Base-by-base conservation (phyloP, 2,329 filamentous ascomycete genomes). In the Colletotrichum brevisporum region DNA sequence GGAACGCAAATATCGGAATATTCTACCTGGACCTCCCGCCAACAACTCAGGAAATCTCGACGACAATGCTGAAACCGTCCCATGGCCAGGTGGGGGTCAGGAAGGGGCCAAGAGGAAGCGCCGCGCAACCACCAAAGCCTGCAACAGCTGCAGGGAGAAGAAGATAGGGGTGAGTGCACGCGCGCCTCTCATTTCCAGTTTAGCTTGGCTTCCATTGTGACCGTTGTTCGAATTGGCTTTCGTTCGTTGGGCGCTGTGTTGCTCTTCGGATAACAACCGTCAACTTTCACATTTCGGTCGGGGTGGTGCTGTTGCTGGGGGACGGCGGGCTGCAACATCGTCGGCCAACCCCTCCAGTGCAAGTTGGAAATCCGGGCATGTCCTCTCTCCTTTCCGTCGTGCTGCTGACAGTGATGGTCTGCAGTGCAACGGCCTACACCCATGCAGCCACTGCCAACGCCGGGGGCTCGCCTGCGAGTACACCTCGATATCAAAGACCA, bases 1-100 rank as follows among this genome's bases (percentile, higher is more conserved):
- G 26, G 65, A 64, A 68, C 60, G 65, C 41, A 68, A 68, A 18
- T 68, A 68, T n/a, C 50, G 65, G 21, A 68, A 54, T 16, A 58
- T 68, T 45, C 65, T 67, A 31, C 64, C 59, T 39, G 53, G 59
- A 13, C 64, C 64, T 52, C 59, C 52, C 21, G 13, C 36, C 39
- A 48, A 12, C 26, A 21, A 21, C 8, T 1, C 36, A 15, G 48
- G 26, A 48, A 21, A 15, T 4, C 39, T 57, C 2, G 60, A 63
- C n/a, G 53, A 67, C 16, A 53, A 63, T 54, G 59, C 15, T 0
- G 53, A 63, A 0, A 24, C 56, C 9, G n/a, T 47, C 2, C 31
- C 39, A 2, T 63, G 51, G 10, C 16, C 52, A n/a, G 26, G 26
- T 6, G 53, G 39, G 9, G 60, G 51, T 2, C 58, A 63, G 13